Percentiles rank a stretch among this genome's conserved stretches.
Conservation (phyloP, 768 basidiomycete genomes). For the Ramaria sp. region DNA sequence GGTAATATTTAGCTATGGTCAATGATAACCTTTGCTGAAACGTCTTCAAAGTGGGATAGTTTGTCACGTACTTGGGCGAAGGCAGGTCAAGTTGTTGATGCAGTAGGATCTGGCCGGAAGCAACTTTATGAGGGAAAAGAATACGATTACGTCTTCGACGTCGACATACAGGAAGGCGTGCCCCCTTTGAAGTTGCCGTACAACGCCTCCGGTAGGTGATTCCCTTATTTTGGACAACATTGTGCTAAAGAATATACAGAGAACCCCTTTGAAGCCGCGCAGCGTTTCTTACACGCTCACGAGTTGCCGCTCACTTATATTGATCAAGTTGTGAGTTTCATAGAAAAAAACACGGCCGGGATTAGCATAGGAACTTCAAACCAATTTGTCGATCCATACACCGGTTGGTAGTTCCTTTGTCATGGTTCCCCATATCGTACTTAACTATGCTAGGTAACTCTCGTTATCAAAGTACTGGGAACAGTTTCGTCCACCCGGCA, state of each 20-base stretch:
- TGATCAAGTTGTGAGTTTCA: slow-evolving; percentile 87
- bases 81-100: slow-evolving; percentile 93
- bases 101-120: slow-evolving; percentile 81
- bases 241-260: slow-evolving; percentile 36
- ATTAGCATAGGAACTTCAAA: slow-evolving; percentile 45
- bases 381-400: slow-evolving; percentile 80
- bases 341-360: slow-evolving; percentile 82
- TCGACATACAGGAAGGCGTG: slow-evolving; percentile 87
- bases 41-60: slow-evolving; percentile 65
- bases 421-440: slow-evolving; percentile 4
- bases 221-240: not conserved
- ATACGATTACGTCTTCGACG: slow-evolving; percentile 99
- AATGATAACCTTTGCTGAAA: not conserved
- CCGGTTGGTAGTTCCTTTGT: slow-evolving; percentile 38
- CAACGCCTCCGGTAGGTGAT: slow-evolving; percentile 63
- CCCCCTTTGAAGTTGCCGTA: slow-evolving; percentile 93
- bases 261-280: slow-evolving; percentile 84
- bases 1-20: slow-evolving; percentile 29
- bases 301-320: slow-evolving; percentile 75
- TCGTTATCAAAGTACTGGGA: slow-evolving; percentile 41
- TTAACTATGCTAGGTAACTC: slow-evolving; percentile 37
- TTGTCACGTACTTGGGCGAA: slow-evolving; percentile 70
- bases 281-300: slow-evolving; percentile 75
- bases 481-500: slow-evolving; percentile 20
- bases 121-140: slow-evolving; percentile 90